Evolutionary conservation across 306 rosid genomes (phyloP).

Genomic region (Sesbania bispinosa): DNA sequence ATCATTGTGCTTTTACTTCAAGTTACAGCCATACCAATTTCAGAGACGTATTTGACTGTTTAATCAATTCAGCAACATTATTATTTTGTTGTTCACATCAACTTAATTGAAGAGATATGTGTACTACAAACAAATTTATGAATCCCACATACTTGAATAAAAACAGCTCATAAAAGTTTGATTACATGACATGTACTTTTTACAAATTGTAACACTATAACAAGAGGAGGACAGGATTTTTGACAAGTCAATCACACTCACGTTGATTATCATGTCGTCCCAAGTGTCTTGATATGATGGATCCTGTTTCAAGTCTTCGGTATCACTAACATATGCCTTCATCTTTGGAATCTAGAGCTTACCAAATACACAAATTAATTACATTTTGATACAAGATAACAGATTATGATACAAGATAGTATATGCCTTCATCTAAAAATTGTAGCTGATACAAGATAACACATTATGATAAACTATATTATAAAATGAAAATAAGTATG

Average conservation of each 20-base stretch:
- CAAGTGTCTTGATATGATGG: conserved; percentile 90
- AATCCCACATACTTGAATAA: not conserved
- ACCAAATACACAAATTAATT: conserved; percentile 61
- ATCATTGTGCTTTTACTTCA: not conserved
- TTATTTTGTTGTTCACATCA: not conserved
- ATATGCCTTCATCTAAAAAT: conserved; percentile 22
- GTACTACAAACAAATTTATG: not conserved
- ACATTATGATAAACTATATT: conserved; percentile 3
- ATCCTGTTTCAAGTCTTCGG: conserved; percentile 93
- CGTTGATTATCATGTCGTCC: conserved; percentile 96
- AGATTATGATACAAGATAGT: too few species aligned
- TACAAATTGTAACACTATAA: conserved; percentile 11
- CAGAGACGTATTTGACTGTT: conserved; percentile 5
- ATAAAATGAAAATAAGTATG: not conserved
- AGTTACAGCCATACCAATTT: not conserved
- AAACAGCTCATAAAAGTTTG: conserved; percentile 9
- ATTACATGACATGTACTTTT: not conserved
- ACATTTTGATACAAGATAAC: conserved; percentile 32
- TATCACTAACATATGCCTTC: conserved; percentile 97
- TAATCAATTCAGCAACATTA: not conserved
- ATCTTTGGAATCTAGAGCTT: conserved; percentile 99
- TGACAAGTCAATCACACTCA: conserved; percentile 42
- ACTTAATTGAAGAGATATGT: conserved; percentile 6
- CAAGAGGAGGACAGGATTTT: not conserved
- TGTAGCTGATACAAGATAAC: conserved; percentile 1